Evolutionary conservation across 2,329 filamentous ascomycete genomes (phyloP).

Genomic region (Colletotrichum theobromicola): DNA sequence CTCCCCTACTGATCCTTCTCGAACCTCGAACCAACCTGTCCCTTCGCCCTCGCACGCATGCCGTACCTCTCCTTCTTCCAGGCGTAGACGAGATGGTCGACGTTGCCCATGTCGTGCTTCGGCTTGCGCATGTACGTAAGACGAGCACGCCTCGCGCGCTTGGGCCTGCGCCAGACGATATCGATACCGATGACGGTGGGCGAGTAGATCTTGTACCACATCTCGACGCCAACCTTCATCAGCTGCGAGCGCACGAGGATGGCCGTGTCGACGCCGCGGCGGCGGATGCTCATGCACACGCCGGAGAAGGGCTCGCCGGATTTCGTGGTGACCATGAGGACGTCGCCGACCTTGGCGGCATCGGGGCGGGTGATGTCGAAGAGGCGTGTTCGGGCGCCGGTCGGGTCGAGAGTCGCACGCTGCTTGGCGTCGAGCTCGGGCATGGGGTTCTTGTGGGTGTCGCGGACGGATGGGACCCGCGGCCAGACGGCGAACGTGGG

Average conservation of each 20-base stretch:
- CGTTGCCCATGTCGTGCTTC: conserved; percentile 85
- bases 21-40: conserved; percentile 11
- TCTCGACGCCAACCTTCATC: conserved; percentile 88
- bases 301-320: conserved; percentile 86
- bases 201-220: conserved; percentile 96
- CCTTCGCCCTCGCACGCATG: conserved; percentile 30
- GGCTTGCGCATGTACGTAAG: conserved; percentile 91
- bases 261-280: conserved; percentile 86
- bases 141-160: conserved; percentile 84
- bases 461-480: conserved; percentile 59
- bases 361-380: conserved; percentile 82
- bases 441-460: conserved; percentile 70
- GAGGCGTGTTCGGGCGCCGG: conserved; percentile 79
- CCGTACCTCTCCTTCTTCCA: conserved; percentile 52
- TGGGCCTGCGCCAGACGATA: conserved; percentile 84
- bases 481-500: conserved; percentile 37
- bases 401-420: conserved; percentile 80
- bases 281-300: conserved; percentile 84
- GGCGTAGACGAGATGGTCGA: conserved; percentile 75
- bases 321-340: conserved; percentile 86
- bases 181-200: conserved; percentile 91
- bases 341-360: conserved; percentile 83
- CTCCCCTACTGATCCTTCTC: not conserved
- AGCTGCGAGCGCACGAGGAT: conserved; percentile 87
- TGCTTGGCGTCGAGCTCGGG: conserved; percentile 70